Percentiles rank a stretch among this genome's conserved stretches.
These are phyloP conservation scores for Pseudogymnoascus sp. DNA, from an alignment of 2,329 filamentous ascomycete genomes.

Conservation along the genomic window DNA sequence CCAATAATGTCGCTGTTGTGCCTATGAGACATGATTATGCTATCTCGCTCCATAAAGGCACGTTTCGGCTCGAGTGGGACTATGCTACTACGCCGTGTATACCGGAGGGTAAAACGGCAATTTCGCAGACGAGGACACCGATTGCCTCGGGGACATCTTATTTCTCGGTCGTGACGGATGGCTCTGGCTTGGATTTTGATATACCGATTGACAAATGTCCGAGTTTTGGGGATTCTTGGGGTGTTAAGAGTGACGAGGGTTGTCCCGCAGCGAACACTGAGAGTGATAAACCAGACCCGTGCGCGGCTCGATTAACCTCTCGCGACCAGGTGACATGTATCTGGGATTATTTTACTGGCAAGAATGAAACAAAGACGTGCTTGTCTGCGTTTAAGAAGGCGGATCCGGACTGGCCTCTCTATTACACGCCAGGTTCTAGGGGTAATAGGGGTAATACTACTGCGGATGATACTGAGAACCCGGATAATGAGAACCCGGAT, in stretches of 20 bases:
- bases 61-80: not conserved
- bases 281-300: not conserved
- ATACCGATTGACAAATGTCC: not conserved
- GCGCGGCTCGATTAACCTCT: not conserved
- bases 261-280: not conserved
- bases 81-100: not conserved
- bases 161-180: not conserved
- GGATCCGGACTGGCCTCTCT: not conserved
- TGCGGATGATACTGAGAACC: no score
- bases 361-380: not conserved
- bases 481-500: not conserved
- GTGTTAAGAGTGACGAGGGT: not conserved
- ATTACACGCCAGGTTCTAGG: not conserved
- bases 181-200: not conserved
- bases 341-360: not conserved
- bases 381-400: not conserved
- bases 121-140: not conserved
- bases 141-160: not conserved
- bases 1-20: not conserved
- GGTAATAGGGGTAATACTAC: no score
- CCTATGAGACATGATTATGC: not conserved
- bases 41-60: not conserved
- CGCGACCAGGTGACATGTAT: not conserved
- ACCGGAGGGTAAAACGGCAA: not conserved
- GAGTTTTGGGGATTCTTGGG: not conserved